These are phyloP conservation scores for Aegilops sharonensis DNA, from an alignment of 176 grass and related monocot species.

Conservation along the genomic window DNA sequence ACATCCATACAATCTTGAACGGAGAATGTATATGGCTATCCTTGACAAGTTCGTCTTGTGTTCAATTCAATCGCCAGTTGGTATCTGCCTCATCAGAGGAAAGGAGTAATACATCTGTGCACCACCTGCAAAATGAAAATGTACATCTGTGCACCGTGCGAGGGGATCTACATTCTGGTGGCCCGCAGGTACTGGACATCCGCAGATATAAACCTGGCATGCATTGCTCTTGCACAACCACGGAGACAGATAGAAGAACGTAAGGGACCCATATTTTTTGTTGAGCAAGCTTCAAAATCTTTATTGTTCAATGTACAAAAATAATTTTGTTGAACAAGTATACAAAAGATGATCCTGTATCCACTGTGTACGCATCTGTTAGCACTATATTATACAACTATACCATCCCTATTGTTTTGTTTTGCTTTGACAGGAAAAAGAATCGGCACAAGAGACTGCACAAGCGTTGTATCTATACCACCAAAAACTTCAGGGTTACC, in stretches of 20 bases:
- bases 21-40: too few relatives aligned
- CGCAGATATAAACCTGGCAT: not conserved
- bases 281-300: not conserved
- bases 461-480: not conserved
- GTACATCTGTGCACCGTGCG: too few relatives aligned
- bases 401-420: not conserved
- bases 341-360: not conserved
- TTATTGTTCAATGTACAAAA: slow-evolving; percentile 6
- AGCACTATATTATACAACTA: slow-evolving; percentile 1
- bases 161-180: not conserved
- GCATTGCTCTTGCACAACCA: not conserved
- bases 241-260: not conserved
- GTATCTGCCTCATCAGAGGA: too few relatives aligned
- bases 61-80: too few relatives aligned
- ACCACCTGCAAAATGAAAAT: too few relatives aligned
- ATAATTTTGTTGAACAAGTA: not conserved
- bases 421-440: not conserved
- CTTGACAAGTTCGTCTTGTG: not conserved
- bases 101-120: too few relatives aligned
- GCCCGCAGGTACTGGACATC: not conserved
- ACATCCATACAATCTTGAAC: not conserved
- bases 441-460: not conserved
- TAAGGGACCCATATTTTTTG: not conserved
- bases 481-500: not conserved
- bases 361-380: not conserved